Evolutionary conservation across 441 rosid genomes (phyloP).

Genomic region (Viola pubescens): DNA sequence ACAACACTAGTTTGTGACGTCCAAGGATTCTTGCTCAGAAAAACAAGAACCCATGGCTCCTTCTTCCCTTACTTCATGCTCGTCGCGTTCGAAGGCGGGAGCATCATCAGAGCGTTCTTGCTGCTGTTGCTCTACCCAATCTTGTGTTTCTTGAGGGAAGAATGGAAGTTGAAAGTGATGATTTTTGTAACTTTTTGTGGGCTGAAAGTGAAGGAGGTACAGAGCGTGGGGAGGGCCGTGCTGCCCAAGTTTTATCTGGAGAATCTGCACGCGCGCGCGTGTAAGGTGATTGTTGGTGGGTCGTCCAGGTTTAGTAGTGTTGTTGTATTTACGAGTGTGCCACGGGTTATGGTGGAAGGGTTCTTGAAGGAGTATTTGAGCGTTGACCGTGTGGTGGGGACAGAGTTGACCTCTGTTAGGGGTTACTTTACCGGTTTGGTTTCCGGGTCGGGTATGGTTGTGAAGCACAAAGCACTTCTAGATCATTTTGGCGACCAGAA

Average conservation of each 20-base stretch:
- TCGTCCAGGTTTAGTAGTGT: conserved; percentile 18
- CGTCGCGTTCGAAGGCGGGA: conserved; percentile 85
- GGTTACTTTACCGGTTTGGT: conserved; percentile 55
- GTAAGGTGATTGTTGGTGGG: conserved; percentile 34
- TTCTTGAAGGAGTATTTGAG: conserved; percentile 62
- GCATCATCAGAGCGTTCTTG: conserved; percentile 54
- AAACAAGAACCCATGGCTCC: conserved; percentile 20
- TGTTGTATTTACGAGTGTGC: conserved; percentile 61
- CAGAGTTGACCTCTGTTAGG: conserved; percentile 48
- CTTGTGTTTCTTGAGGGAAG: conserved; percentile 45
- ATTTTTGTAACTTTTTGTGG: conserved; percentile 71
- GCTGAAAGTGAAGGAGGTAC: conserved; percentile 44
- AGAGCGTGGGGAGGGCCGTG: conserved; percentile 66
- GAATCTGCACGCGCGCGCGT: conserved; percentile 50
- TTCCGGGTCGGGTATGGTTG: conserved; percentile 48
- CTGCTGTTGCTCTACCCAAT: conserved; percentile 50
- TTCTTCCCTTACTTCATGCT: conserved; percentile 94
- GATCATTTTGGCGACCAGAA: conserved; percentile 47
- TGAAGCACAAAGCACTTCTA: conserved; percentile 55
- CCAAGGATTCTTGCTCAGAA: conserved; percentile 48
- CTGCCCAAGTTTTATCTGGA: conserved; percentile 87
- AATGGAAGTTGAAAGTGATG: conserved; percentile 44
- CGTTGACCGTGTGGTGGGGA: conserved; percentile 56
- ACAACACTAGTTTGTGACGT: conserved; percentile 54
- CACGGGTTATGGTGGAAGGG: conserved; percentile 74